Evolutionary conservation across 192 early-diverging fungal genomes (phyloP), one percentile per base, ranked within the genome.

Genomic region (Gamsiella multidivaricata): DNA sequence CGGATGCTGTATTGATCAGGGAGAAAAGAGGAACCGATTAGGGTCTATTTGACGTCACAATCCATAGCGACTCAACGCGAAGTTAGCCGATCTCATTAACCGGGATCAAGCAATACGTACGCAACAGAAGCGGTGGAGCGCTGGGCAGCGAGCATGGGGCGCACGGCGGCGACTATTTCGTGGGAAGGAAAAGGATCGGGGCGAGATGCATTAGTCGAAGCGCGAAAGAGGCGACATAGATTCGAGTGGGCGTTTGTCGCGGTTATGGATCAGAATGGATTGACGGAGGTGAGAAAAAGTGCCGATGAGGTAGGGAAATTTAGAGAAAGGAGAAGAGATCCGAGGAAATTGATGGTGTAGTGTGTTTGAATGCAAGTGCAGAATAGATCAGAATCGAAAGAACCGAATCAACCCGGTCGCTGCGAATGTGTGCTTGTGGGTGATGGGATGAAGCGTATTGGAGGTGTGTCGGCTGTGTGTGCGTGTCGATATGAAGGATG

Each of bases 141-240:
- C 74, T 78, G 74, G 41, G 74, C 61, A 78, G 74, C 74, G 65
- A 78, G 65, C 60, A 68, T 51, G 11, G 74, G 74, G 74, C 74
- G 74, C 74, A 75, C 71, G 52, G 71, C 71, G 64, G 74, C 74
- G 60, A 78, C 74, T 78, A 78, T 54, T 33, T 31, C 34, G 26
- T n/a, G n/a, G 26, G 17, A 29, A 41, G 29, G 28, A 42, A 7
- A 10, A 23, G 36, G 10, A 17, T 37, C 3, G 8, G 58, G 37
- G 4, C 50, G 33, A 20, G 37, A 15, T 33, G 29, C n/a, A 41
- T 55, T 47, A 56, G 36, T 31, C 2, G 23, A 25, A 28, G 67
- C 25, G 23, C 46, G 67, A 51, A 28, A 58, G 46, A 20, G 33
- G 17, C 20, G 4, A 12, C 51, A 41, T 17, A 14, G 29, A 54